Evolutionary conservation across 352 stramenopile genomes (phyloP).

Genomic region (Phytophthora colocasiae): DNA sequence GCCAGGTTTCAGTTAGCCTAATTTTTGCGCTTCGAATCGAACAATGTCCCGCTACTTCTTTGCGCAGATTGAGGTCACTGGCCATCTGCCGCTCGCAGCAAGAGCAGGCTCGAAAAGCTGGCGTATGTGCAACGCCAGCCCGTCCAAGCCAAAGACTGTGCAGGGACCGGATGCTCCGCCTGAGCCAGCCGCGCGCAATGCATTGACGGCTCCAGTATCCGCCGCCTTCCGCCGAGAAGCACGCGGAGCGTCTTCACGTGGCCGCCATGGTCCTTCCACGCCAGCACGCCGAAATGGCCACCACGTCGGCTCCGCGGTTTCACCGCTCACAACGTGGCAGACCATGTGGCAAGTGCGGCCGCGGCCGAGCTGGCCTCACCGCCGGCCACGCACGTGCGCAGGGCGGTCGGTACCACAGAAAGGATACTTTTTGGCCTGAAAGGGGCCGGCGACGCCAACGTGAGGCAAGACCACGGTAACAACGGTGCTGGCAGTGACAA

Average conservation of each 20-base stretch:
- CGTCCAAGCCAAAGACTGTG: constrained; percentile 10
- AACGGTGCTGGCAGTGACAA: not conserved
- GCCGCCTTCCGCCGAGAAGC: too few species aligned
- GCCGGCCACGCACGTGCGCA: constrained; percentile 20
- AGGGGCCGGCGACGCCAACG: not conserved
- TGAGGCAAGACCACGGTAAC: constrained; percentile 1
- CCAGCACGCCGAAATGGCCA: constrained; percentile 21
- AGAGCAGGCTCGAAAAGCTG: constrained; percentile 10
- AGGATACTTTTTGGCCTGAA: constrained; percentile 34
- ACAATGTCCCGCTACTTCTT: constrained; percentile 20
- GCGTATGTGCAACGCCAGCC: constrained; percentile 20
- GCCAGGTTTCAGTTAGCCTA: constrained; percentile 2
- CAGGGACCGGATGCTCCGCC: not conserved
- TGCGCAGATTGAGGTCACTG: constrained; percentile 28
- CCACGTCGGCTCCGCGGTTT: constrained; percentile 4
- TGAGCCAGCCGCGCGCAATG: constrained; percentile 16
- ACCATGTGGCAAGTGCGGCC: constrained; percentile 23
- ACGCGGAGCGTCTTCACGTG: not conserved
- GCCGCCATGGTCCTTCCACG: not conserved
- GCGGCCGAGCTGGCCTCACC: constrained; percentile 8
- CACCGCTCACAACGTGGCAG: constrained; percentile 22
- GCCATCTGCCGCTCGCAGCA: constrained; percentile 5
- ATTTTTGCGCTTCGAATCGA: constrained; percentile 31
- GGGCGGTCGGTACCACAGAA: constrained; percentile 17
- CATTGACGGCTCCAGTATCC: not conserved